These are phyloP conservation scores for Trametes cingulata DNA, from an alignment of 768 basidiomycete genomes.

Conservation along the genomic window DNA sequence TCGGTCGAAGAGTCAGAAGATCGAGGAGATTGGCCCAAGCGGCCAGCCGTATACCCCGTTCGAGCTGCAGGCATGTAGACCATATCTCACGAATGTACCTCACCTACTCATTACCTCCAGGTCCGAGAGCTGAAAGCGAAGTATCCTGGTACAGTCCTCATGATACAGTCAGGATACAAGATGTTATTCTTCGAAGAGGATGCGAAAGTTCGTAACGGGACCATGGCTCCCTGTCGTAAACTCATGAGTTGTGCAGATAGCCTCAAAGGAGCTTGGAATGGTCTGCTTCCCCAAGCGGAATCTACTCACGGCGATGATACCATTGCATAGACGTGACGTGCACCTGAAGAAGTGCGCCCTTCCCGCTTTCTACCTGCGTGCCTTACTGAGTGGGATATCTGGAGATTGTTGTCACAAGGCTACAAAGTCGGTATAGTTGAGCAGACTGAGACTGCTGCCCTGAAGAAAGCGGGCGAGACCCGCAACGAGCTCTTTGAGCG, in stretches of 20 bases:
- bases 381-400: conserved; percentile 10
- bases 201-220: conserved; percentile 54
- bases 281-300: conserved; percentile 72
- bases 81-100: not conserved
- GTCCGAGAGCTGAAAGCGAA: conserved; percentile 55
- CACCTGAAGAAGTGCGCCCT: conserved; percentile 70
- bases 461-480: conserved; percentile 82
- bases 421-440: conserved; percentile 82
- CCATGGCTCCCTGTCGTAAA: not conserved
- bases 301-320: conserved; percentile 74
- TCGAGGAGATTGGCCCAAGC: conserved; percentile 58
- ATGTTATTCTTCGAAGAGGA: conserved; percentile 84
- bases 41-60: conserved; percentile 75
- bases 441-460: conserved; percentile 84
- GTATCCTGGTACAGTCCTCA: conserved; percentile 65
- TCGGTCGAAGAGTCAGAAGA: conserved; percentile 34
- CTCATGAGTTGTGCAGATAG: conserved; percentile 46
- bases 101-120: not conserved
- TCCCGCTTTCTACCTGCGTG: not conserved
- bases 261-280: conserved; percentile 77
- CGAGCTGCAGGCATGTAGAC: conserved; percentile 62
- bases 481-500: conserved; percentile 73
- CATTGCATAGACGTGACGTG: conserved; percentile 63
- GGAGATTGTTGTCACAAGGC: conserved; percentile 72
- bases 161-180: conserved; percentile 86